These are phyloP conservation scores for Mariannaea elegans DNA, from an alignment of 2,329 filamentous ascomycete genomes.

Conservation along the genomic window DNA sequence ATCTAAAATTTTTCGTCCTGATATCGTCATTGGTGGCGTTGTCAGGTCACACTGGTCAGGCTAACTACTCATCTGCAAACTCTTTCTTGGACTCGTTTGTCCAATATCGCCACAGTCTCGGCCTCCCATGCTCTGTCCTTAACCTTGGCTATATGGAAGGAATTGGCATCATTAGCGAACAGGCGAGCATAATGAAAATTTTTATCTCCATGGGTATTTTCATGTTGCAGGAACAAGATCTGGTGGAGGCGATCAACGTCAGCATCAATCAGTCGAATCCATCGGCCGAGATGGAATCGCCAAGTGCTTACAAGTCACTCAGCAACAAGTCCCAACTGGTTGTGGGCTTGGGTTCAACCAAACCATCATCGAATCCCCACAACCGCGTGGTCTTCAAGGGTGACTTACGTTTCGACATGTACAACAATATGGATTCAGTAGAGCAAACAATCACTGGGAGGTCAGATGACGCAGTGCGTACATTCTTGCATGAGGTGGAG, in stretches of 20 bases:
- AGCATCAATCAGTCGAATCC: no score
- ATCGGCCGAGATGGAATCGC: no score
- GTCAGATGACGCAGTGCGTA: background rate
- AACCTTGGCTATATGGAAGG: background rate
- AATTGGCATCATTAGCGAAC: background rate
- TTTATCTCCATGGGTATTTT: no score
- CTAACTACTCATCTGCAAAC: slow-evolving; percentile 53
- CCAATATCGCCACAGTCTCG: slow-evolving; percentile 44
- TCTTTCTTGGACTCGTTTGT: slow-evolving; percentile 50
- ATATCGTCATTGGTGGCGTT: slow-evolving; percentile 45
- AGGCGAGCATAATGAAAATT: background rate
- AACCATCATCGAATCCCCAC: background rate
- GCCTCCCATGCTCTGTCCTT: slow-evolving; percentile 31
- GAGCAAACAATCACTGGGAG: background rate
- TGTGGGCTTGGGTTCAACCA: no score
- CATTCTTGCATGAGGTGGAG: background rate
- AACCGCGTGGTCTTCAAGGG: background rate
- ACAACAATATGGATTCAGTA: slow-evolving; percentile 1
- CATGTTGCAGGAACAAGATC: background rate
- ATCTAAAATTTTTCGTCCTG: slow-evolving; percentile 50
- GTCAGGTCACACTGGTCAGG: slow-evolving; percentile 46
- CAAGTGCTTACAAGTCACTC: no score
- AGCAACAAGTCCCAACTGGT: no score
- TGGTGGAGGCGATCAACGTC: background rate
- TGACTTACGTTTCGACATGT: background rate